These are phyloP conservation scores for Hyphodiscus sp. DNA, from an alignment of 2,329 filamentous ascomycete genomes.

Conservation along the genomic window DNA sequence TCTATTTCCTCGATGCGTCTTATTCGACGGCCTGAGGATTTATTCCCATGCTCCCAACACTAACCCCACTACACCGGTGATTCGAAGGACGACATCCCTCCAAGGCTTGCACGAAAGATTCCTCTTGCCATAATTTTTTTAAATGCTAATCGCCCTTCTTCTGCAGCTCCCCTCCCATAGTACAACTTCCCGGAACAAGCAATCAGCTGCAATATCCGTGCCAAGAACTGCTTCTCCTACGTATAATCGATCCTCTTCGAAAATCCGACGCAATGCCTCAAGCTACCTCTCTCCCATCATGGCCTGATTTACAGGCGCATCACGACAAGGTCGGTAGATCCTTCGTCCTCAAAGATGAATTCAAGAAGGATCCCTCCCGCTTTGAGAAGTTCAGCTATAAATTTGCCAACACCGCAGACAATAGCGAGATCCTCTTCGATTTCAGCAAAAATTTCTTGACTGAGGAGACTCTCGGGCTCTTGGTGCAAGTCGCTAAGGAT, in stretches of 20 bases:
- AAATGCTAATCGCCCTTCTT: neutral
- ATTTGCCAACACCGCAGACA: conserved; percentile 72
- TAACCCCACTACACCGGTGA: neutral
- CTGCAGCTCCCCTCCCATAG: neutral
- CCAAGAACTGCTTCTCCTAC: neutral
- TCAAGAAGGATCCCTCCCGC: conserved; percentile 78
- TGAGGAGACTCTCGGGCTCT: conserved; percentile 80
- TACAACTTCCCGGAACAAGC: neutral
- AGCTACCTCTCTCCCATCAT: conserved; percentile 78
- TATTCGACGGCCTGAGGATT: neutral
- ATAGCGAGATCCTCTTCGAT: conserved; percentile 88
- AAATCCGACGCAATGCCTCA: conserved; percentile 57
- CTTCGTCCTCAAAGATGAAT: conserved; percentile 90
- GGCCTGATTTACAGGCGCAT: conserved; percentile 86
- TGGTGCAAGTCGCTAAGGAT: conserved; percentile 87
- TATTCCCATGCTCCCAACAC: neutral
- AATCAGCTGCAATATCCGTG: neutral
- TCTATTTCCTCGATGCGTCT: neutral
- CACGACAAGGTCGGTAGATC: conserved; percentile 79
- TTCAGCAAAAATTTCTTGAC: conserved; percentile 99
- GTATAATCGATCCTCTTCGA: neutral
- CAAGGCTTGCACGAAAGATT: neutral
- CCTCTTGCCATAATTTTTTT: neutral
- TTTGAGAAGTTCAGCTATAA: conserved; percentile 86
- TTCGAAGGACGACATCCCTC: neutral